These are phyloP conservation scores for Haplosporangium gracile DNA, from an alignment of 192 early-diverging fungal species.

Conservation along the genomic window DNA sequence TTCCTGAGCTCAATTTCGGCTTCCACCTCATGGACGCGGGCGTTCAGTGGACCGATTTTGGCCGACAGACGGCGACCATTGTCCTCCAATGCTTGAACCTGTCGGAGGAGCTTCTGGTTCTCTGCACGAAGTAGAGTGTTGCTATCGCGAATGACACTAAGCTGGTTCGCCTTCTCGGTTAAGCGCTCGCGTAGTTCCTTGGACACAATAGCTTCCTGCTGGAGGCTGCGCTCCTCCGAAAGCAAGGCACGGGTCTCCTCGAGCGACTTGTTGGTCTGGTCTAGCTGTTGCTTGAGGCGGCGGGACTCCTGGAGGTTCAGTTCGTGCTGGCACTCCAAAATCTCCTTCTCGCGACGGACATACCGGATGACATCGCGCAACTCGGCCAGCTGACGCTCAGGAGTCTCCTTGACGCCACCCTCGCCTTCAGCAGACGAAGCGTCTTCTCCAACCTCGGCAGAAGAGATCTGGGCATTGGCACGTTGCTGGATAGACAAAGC, in stretches of 20 bases:
- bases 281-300: constrained; percentile 72
- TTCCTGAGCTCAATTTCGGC: constrained; percentile 73
- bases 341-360: constrained; percentile 81
- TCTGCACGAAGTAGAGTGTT: constrained; percentile 81
- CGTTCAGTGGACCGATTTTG: constrained; percentile 68
- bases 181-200: constrained; percentile 71
- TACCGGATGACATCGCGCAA: constrained; percentile 75
- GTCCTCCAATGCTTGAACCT: constrained; percentile 56
- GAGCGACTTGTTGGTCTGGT: constrained; percentile 73
- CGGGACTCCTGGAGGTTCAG: constrained; percentile 75
- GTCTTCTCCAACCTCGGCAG: neutral
- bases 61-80: constrained; percentile 55
- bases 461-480: constrained; percentile 21
- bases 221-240: constrained; percentile 58
- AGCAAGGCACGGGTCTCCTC: constrained; percentile 76
- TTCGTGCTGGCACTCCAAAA: constrained; percentile 75
- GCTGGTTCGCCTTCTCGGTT: constrained; percentile 75
- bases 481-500: constrained; percentile 56
- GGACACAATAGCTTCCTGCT: constrained; percentile 61
- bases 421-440: constrained; percentile 11
- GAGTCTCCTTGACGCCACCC: constrained; percentile 6
- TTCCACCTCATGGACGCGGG: constrained; percentile 68
- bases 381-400: constrained; percentile 42
- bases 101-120: constrained; percentile 55
- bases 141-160: constrained; percentile 80